phyloP scores from a whole-genome alignment of 768 basidiomycete genomes.

The Pulveroboletus sp. region DNA sequence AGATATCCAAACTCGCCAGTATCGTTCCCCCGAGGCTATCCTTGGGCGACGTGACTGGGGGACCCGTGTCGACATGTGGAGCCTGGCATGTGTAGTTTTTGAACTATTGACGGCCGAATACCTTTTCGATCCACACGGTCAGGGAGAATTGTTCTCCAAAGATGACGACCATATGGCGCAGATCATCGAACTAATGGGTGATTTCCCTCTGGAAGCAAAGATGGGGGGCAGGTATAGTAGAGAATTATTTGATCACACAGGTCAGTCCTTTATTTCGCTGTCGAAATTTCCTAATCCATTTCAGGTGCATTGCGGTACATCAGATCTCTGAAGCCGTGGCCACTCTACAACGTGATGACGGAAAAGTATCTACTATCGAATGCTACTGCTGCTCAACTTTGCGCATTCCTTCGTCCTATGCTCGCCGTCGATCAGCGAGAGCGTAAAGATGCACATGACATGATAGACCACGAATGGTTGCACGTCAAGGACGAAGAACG shows the following conservation, averaged over 20 bases:
- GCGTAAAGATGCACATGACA: conserved; percentile 68
- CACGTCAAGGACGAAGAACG: conserved; percentile 34
- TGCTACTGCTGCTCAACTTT: conserved; percentile 55
- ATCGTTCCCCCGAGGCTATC: conserved; percentile 93
- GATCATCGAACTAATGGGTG: conserved; percentile 88
- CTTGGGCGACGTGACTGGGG: conserved; percentile 87
- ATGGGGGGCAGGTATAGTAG: conserved; percentile 82
- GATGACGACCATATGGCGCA: conserved; percentile 97
- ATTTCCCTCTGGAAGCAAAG: conserved; percentile 69
- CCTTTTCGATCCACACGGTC: conserved; percentile 86
- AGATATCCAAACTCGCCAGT: conserved; percentile 96
- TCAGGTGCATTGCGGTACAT: conserved; percentile 72
- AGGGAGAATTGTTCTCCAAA: conserved; percentile 79
- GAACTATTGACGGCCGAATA: conserved; percentile 91
- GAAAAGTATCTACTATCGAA: conserved; percentile 83
- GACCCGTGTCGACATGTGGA: conserved; percentile 85
- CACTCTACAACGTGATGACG: conserved; percentile 77
- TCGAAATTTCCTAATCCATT: conserved; percentile 4
- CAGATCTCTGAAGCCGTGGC: conserved; percentile 73
- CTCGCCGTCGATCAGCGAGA: conserved; percentile 64
- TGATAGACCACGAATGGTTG: conserved; percentile 78
- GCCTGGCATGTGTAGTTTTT: conserved; percentile 86
- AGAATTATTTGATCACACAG: conserved; percentile 78
- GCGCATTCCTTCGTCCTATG: conserved; percentile 75
- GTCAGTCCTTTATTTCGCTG: conserved; percentile 34